Evolutionary conservation across 495 filamentous ascomycete species (phyloP).

Genomic region (Apodospora peruviana): DNA sequence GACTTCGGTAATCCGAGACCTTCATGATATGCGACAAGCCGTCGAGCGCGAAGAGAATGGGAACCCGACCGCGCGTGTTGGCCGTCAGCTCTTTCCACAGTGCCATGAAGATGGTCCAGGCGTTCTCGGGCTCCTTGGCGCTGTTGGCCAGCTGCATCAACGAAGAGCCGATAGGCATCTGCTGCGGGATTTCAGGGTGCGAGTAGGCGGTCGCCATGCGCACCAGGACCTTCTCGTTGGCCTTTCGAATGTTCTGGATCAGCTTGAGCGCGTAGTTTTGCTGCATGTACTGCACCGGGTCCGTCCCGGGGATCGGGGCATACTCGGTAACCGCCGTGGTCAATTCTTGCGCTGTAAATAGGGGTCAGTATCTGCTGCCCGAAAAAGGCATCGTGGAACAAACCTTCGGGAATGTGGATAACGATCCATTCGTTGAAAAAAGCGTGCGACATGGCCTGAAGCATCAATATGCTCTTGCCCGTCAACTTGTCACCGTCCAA

Average conservation of each 20-base stretch:
- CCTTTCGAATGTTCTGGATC: conserved; percentile 60
- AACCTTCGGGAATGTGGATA: conserved; percentile 87
- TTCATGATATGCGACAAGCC: conserved; percentile 75
- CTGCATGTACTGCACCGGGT: conserved; percentile 65
- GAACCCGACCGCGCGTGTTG: conserved; percentile 58
- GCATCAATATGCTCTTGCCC: conserved; percentile 79
- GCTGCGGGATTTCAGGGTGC: conserved; percentile 54
- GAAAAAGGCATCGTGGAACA: conserved; percentile 4
- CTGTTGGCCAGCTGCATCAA: conserved; percentile 62
- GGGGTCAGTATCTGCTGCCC: conserved; percentile 4
- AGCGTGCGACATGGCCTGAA: conserved; percentile 80
- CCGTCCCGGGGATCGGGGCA: conserved; percentile 53
- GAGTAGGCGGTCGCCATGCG: conserved; percentile 50
- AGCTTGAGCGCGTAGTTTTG: conserved; percentile 66
- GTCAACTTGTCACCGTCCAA: conserved; percentile 66
- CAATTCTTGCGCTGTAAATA: conserved; percentile 67
- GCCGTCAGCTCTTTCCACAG: conserved; percentile 70
- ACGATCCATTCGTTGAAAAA: conserved; percentile 84
- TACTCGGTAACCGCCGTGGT: conserved; percentile 75
- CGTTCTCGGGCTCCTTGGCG: conserved; percentile 68
- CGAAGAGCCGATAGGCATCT: conserved; percentile 52
- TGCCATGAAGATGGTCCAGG: conserved; percentile 77
- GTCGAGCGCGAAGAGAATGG: conserved; percentile 74
- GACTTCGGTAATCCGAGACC: conserved; percentile 61
- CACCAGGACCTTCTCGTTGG: conserved; percentile 64